Evolutionary conservation across 2,329 filamentous ascomycete species (phyloP).

Genomic region (Pestalotiopsis sp.): DNA sequence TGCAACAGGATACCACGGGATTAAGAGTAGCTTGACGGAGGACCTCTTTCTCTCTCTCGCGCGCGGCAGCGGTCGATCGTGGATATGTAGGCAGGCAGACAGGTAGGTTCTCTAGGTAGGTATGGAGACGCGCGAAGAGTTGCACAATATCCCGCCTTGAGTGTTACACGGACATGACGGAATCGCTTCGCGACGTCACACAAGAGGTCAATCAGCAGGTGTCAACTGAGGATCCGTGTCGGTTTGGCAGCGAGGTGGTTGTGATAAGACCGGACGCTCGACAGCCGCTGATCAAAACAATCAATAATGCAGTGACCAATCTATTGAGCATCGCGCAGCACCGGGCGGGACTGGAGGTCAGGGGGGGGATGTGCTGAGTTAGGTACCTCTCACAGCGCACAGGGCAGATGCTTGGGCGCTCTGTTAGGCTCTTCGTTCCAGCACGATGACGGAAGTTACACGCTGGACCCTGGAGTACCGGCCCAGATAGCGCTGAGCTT

Average conservation of each 20-base stretch:
- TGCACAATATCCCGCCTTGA: background rate
- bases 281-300: background rate
- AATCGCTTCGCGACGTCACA: background rate
- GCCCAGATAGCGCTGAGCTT: background rate
- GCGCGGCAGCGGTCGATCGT: background rate
- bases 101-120: background rate
- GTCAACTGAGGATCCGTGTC: background rate
- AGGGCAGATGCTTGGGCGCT: background rate
- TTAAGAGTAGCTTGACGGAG: background rate
- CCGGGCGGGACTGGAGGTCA: background rate
- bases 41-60: background rate
- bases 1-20: background rate
- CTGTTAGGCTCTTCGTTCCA: background rate
- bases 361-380: background rate
- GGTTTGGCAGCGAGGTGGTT: background rate
- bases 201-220: background rate
- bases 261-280: background rate
- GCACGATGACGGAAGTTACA: slow-evolving; percentile 11
- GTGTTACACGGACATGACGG: slow-evolving; percentile 1
- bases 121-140: background rate
- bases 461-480: background rate
- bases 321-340: background rate
- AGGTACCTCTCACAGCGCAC: background rate
- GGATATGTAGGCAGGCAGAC: background rate
- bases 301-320: background rate